A percentile compares a stretch with the other conserved stretches of the same genome.
These are phyloP conservation scores for Vanilla planifolia DNA, from an alignment of 106 monocot species.

Conservation along the genomic window DNA sequence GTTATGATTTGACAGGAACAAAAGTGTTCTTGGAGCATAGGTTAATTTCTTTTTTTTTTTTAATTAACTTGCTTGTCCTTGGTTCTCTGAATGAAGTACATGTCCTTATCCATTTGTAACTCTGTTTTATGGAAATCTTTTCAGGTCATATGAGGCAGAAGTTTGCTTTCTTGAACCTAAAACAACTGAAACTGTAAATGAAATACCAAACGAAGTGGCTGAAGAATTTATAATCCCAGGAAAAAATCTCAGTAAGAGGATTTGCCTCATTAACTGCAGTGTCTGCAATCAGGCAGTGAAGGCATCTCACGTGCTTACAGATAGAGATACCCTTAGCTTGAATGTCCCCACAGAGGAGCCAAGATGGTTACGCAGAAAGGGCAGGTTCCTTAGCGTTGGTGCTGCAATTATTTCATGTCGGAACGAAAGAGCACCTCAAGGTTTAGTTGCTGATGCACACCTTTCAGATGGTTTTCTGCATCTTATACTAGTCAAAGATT, in stretches of 20 bases:
- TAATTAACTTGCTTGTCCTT: too few species aligned
- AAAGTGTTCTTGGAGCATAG: slow-evolving; percentile 89
- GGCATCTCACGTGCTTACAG: slow-evolving; percentile 4
- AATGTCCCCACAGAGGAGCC: slow-evolving; percentile 17
- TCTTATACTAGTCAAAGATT: slow-evolving; percentile 86
- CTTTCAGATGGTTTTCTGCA: slow-evolving; percentile 88
- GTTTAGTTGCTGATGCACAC: slow-evolving; percentile 86
- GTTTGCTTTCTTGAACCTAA: slow-evolving; percentile 49
- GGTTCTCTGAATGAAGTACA: too few species aligned
- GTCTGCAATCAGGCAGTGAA: slow-evolving; percentile 31
- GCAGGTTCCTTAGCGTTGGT: slow-evolving; percentile 76
- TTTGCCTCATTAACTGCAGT: slow-evolving; percentile 54
- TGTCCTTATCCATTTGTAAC: too few species aligned
- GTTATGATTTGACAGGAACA: slow-evolving; percentile 93
- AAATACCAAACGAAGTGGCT: not conserved
- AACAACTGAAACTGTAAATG: slow-evolving; percentile 10
- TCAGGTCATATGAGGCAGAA: slow-evolving; percentile 83
- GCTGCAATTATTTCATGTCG: slow-evolving; percentile 91
- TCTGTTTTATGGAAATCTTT: not conserved
- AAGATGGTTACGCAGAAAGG: slow-evolving; percentile 55
- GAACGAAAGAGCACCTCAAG: slow-evolving; percentile 91
- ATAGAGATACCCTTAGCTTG: slow-evolving; percentile 8
- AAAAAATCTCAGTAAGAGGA: slow-evolving; percentile 16
- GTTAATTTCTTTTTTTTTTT: slow-evolving; percentile 26
- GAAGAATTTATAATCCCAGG: slow-evolving; percentile 6